Conservation (phyloP, 495 filamentous ascomycete genomes). For the Penicillium egyptiacum region DNA sequence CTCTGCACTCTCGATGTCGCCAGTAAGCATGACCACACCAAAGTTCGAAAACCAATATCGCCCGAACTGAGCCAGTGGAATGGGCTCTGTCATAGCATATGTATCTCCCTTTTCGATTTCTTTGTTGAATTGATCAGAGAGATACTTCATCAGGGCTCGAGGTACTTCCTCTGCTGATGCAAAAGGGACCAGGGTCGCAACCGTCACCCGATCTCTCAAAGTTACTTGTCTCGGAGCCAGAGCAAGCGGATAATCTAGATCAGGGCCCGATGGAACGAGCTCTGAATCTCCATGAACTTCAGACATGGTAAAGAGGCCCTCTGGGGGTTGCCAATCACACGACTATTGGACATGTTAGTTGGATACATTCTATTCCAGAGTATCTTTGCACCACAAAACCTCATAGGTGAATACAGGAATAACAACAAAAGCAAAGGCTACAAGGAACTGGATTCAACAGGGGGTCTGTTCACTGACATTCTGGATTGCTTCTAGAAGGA, state of each 20-base stretch:
- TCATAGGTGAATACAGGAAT: neutral
- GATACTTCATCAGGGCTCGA: slow-evolving; percentile 70
- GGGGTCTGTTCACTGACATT: slow-evolving; percentile 28
- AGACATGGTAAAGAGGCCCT: slow-evolving; percentile 61
- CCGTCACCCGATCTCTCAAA: slow-evolving; percentile 83
- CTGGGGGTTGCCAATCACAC: slow-evolving; percentile 34
- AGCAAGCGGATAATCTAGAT: slow-evolving; percentile 61
- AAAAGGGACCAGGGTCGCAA: slow-evolving; percentile 89
- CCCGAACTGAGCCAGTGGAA: slow-evolving; percentile 73
- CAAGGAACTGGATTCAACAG: slow-evolving; percentile 12
- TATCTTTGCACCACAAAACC: slow-evolving; percentile 3
- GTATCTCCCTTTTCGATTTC: slow-evolving; percentile 97
- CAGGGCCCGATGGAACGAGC: slow-evolving; percentile 44
- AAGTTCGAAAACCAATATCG: slow-evolving; percentile 97
- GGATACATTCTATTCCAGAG: slow-evolving; percentile 3
- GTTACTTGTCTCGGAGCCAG: slow-evolving; percentile 83
- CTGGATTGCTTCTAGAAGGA: slow-evolving; percentile 35
- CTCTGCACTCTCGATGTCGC: slow-evolving; percentile 67
- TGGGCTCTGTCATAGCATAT: slow-evolving; percentile 84
- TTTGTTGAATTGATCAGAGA: slow-evolving; percentile 83
- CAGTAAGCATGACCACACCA: slow-evolving; percentile 88
- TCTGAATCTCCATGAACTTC: slow-evolving; percentile 82
- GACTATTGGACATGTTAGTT: slow-evolving; percentile 46
- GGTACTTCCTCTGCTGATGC: slow-evolving; percentile 73
- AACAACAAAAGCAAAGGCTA: slow-evolving; percentile 11